phyloP scores from a whole-genome alignment of 2,329 filamentous ascomycete species.

The Tolypocladium guangdongense region DNA sequence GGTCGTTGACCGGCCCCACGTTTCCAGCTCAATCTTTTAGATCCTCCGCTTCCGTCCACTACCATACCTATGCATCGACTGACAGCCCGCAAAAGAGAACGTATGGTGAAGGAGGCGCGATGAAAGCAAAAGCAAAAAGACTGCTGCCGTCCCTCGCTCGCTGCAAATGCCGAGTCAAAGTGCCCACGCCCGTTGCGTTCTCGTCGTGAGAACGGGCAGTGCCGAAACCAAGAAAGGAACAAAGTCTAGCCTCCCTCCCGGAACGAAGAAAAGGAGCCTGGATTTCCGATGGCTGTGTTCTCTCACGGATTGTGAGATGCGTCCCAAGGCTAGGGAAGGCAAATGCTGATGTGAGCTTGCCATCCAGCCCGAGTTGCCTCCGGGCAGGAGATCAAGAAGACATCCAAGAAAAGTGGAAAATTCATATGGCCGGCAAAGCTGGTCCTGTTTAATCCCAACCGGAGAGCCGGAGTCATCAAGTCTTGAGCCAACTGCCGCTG shows the following conservation, averaged over 20 bases:
- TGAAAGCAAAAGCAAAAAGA: neutral
- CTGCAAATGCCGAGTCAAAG: neutral
- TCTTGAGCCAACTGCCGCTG: neutral
- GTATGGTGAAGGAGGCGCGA: neutral
- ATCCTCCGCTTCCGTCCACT: neutral
- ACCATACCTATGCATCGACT: neutral
- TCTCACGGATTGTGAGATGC: neutral
- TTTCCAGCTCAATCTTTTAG: neutral
- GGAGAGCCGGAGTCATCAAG: neutral
- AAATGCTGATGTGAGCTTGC: neutral
- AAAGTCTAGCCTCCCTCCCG: neutral
- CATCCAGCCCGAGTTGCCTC: neutral
- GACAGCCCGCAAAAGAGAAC: neutral
- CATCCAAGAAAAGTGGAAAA: neutral
- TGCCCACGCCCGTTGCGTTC: neutral
- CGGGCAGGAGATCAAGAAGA: neutral
- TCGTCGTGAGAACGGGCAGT: neutral
- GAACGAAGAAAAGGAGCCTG: neutral
- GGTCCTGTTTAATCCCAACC: constrained; percentile 3
- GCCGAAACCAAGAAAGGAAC: neutral
- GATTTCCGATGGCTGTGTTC: neutral
- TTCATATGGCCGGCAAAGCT: neutral
- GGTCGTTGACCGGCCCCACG: neutral
- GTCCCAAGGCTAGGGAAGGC: neutral
- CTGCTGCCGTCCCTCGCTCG: neutral